phyloP scores from a whole-genome alignment of 2,329 filamentous ascomycete species.

The Mycosphaerella sp. region DNA sequence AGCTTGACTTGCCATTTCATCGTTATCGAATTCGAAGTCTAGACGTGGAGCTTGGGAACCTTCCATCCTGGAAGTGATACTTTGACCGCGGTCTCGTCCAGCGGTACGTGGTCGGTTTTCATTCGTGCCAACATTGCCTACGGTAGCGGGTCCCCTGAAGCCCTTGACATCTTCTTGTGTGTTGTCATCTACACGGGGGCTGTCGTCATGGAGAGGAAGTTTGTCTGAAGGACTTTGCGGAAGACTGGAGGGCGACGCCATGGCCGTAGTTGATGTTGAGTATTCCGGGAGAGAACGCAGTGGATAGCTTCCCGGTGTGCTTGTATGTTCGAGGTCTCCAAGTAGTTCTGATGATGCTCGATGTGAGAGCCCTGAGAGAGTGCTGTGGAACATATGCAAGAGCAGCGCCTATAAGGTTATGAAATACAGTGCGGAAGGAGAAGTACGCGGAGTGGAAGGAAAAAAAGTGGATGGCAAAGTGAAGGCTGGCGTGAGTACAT shows the following conservation, averaged over 20 bases:
- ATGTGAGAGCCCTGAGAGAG: slow-evolving; percentile 6
- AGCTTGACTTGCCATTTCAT: slow-evolving; percentile 15
- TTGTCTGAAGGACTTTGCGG: not conserved
- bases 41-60: slow-evolving; percentile 13
- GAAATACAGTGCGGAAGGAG: slow-evolving; percentile 2
- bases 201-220: slow-evolving; percentile 4
- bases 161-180: slow-evolving; percentile 14
- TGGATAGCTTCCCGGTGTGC: slow-evolving; percentile 2
- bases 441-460: not conserved
- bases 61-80: slow-evolving; percentile 19
- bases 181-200: slow-evolving; percentile 8
- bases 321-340: slow-evolving; percentile 1
- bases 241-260: slow-evolving; percentile 10
- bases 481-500: slow-evolving; percentile 8
- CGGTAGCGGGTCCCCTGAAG: slow-evolving; percentile 5
- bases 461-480: slow-evolving; percentile 7
- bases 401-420: slow-evolving; percentile 6
- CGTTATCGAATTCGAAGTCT: slow-evolving; percentile 21
- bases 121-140: slow-evolving; percentile 3
- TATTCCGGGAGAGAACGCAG: slow-evolving; percentile 10
- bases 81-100: slow-evolving; percentile 17
- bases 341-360: slow-evolving; percentile 8
- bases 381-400: slow-evolving; percentile 8
- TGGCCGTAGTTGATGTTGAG: not conserved
- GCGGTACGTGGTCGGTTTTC: slow-evolving; percentile 5